Conservation (phyloP, 2,329 filamentous ascomycete genomes). For the Aureobasidium subglaciale region DNA sequence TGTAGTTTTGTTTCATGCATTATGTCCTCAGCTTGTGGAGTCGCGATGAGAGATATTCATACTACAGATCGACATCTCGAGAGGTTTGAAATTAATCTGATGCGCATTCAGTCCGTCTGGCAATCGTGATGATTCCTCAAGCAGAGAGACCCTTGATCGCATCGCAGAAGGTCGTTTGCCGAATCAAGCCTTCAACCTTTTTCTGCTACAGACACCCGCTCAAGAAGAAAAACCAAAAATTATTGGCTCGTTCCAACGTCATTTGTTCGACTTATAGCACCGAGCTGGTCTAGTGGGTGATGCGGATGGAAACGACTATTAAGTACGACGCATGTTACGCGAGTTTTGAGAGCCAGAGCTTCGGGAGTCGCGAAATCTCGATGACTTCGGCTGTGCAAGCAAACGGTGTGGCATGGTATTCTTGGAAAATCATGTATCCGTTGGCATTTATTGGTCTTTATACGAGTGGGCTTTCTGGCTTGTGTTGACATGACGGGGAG, state of each 20-base stretch:
- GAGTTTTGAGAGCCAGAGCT: background rate
- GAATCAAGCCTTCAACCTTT: background rate
- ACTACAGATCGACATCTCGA: too few species aligned
- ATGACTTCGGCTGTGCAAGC: background rate
- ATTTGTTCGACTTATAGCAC: background rate
- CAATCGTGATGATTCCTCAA: too few species aligned
- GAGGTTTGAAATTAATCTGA: too few species aligned
- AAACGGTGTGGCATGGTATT: background rate
- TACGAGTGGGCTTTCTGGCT: background rate
- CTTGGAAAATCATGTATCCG: background rate
- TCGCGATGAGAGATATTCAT: too few species aligned
- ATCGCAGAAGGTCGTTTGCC: background rate
- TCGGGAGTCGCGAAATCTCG: background rate
- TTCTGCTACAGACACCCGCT: background rate
- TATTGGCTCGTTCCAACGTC: background rate
- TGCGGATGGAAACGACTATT: background rate
- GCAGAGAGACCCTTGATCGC: too few species aligned
- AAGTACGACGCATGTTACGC: background rate
- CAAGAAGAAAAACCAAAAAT: background rate
- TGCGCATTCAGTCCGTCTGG: too few species aligned
- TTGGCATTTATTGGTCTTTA: background rate
- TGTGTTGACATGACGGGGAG: background rate
- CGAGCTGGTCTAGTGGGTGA: background rate
- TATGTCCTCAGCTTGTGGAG: too few species aligned
- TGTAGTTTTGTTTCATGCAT: too few species aligned